Evolutionary conservation across 2,329 filamentous ascomycete species (phyloP).

Genomic region (Fusarium solani-melongenae): DNA sequence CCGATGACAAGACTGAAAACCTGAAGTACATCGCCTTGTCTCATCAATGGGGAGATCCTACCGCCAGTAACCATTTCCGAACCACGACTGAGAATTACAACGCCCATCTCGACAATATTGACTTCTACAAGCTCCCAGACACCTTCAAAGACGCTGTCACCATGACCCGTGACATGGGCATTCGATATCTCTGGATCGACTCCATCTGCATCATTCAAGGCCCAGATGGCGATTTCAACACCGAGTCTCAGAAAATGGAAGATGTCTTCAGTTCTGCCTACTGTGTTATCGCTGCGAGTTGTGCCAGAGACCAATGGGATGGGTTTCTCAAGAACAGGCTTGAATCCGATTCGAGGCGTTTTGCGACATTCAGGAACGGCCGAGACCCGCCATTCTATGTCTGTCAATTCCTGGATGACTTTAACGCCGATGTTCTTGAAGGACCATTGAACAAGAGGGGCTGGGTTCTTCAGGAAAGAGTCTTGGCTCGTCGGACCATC

Average conservation of each 20-base stretch:
- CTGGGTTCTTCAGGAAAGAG: slow-evolving; percentile 10
- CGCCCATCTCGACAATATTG: background rate
- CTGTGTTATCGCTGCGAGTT: slow-evolving; percentile 29
- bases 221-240: slow-evolving; percentile 10
- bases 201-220: slow-evolving; percentile 28
- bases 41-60: slow-evolving; percentile 7
- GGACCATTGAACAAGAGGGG: background rate
- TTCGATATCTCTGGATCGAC: slow-evolving; percentile 27
- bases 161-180: slow-evolving; percentile 3
- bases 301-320: background rate
- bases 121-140: background rate
- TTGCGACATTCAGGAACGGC: background rate
- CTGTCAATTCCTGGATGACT: slow-evolving; percentile 4
- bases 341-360: background rate
- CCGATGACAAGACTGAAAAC: background rate
- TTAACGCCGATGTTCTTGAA: background rate
- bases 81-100: background rate
- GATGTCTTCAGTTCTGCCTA: slow-evolving; percentile 18
- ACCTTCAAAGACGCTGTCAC: slow-evolving; percentile 22
- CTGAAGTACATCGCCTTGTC: slow-evolving; percentile 5
- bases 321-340: background rate
- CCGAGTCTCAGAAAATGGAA: slow-evolving; percentile 15
- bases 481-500: background rate
- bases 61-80: background rate
- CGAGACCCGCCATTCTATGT: background rate